A percentile compares a stretch with the other conserved stretches of the same genome.
These are phyloP conservation scores for Stromatinia cepivora DNA, from an alignment of 2,329 filamentous ascomycete species.

Conservation along the genomic window DNA sequence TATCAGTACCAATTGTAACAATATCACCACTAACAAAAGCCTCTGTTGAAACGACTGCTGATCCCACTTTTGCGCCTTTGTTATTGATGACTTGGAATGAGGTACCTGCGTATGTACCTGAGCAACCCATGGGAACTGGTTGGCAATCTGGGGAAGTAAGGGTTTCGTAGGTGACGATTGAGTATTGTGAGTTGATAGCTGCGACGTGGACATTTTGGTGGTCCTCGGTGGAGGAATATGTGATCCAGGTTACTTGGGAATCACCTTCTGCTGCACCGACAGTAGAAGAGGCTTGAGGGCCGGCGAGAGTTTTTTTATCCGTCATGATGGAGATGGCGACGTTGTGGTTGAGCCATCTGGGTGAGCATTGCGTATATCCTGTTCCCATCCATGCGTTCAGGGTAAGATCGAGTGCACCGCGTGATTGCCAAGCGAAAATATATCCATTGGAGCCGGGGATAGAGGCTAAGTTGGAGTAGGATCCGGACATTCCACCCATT, in stretches of 20 bases:
- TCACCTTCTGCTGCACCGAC: conserved; percentile 56
- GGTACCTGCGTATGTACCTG: conserved; percentile 58
- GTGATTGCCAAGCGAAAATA: conserved; percentile 63
- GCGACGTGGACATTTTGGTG: conserved; percentile 60
- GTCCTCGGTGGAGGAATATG: conserved; percentile 50
- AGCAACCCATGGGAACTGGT: conserved; percentile 59
- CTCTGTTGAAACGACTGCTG: conserved; percentile 51
- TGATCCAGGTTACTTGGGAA: conserved; percentile 61
- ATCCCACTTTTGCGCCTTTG: conserved; percentile 52
- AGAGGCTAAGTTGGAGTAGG: conserved; percentile 57
- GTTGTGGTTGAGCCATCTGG: conserved; percentile 49
- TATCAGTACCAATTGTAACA: conserved; percentile 52
- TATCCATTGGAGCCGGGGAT: conserved; percentile 54
- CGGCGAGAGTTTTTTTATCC: conserved; percentile 58
- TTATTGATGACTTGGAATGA: conserved; percentile 59
- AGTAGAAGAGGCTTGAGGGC: conserved; percentile 53
- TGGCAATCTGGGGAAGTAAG: conserved; percentile 56
- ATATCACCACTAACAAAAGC: conserved; percentile 63
- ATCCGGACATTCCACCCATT: conserved; percentile 62
- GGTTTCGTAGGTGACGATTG: conserved; percentile 62
- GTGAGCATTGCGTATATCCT: conserved; percentile 51
- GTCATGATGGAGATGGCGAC: conserved; percentile 58
- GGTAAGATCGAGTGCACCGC: conserved; percentile 56
- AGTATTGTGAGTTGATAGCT: conserved; percentile 52
- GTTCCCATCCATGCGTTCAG: conserved; percentile 58